These are phyloP conservation scores for Boletus rubescentipes DNA, from an alignment of 768 basidiomycete genomes.

Conservation along the genomic window DNA sequence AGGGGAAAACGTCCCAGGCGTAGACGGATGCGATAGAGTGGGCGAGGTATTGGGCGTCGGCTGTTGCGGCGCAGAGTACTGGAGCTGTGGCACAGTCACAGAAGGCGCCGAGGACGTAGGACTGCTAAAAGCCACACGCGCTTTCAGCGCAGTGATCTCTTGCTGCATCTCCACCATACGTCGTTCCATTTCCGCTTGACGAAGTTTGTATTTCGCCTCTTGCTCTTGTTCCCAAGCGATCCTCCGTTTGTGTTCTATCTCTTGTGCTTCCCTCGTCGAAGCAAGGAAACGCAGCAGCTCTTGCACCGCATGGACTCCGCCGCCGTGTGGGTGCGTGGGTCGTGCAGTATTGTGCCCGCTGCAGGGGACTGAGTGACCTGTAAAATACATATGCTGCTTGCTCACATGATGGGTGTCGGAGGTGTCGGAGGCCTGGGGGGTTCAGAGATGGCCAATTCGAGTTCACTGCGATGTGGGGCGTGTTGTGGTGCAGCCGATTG, in stretches of 20 bases:
- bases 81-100: constrained; percentile 5
- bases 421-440: constrained; percentile 29
- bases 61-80: constrained; percentile 22
- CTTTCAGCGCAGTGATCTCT: constrained; percentile 48
- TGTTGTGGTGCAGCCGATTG: constrained; percentile 38
- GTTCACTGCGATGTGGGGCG: constrained; percentile 61
- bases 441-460: constrained; percentile 59
- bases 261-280: constrained; percentile 59
- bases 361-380: not conserved
- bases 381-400: not conserved
- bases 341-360: constrained; percentile 14
- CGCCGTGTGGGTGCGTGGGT: constrained; percentile 32
- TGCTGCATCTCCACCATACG: constrained; percentile 54
- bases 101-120: constrained; percentile 7
- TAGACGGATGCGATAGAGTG: constrained; percentile 28
- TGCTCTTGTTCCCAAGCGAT: constrained; percentile 69
- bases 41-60: constrained; percentile 32
- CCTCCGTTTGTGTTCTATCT: constrained; percentile 58
- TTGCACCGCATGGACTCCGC: constrained; percentile 48
- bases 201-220: constrained; percentile 54
- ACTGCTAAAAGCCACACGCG: constrained; percentile 35
- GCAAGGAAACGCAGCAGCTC: constrained; percentile 59
- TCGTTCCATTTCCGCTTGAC: constrained; percentile 59
- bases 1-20: constrained; percentile 24
- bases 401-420: constrained; percentile 41